Conservation (phyloP, 805 yeast species). For the Schizosaccharomyces cryophilus region DNA sequence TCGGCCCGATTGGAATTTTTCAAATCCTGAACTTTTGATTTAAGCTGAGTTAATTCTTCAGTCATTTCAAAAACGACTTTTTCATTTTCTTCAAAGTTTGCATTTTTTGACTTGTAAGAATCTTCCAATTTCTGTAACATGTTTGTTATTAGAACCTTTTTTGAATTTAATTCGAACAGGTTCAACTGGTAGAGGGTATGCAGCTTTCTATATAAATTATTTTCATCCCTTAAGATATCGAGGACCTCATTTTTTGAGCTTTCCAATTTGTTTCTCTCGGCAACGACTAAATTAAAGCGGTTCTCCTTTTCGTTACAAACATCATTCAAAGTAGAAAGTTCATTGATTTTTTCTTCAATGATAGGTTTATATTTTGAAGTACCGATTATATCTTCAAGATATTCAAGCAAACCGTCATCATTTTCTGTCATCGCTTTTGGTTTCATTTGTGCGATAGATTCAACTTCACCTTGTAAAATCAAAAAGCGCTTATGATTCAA, state of each 20-base stretch:
- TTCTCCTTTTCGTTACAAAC: constrained; percentile 57
- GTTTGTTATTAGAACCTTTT: constrained; percentile 18
- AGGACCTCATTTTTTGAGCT: constrained; percentile 44
- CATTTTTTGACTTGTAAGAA: constrained; percentile 21
- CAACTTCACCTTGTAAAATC: constrained; percentile 94
- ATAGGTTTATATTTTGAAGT: constrained; percentile 59
- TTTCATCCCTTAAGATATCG: constrained; percentile 38
- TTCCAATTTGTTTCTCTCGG: constrained; percentile 32
- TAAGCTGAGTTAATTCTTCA: constrained; percentile 7
- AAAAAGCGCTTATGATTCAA: constrained; percentile 82
- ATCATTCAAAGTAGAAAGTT: constrained; percentile 56
- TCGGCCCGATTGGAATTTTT: constrained; percentile 13
- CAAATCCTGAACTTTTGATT: constrained; percentile 7
- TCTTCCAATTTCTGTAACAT: constrained; percentile 19
- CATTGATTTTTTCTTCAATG: constrained; percentile 37
- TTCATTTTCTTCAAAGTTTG: constrained; percentile 19
- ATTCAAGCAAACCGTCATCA: constrained; percentile 85
- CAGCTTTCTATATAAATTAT: constrained; percentile 26
- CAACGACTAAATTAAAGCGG: constrained; percentile 55
- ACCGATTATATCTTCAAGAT: constrained; percentile 89
- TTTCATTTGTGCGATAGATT: constrained; percentile 94
- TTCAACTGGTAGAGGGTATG: constrained; percentile 30
- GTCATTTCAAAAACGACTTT: constrained; percentile 16
- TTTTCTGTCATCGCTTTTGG: constrained; percentile 80
- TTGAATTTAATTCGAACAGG: constrained; percentile 16